Conservation (phyloP, 1,139 yeast species). For the Zygosaccharomyces sapae region DNA sequence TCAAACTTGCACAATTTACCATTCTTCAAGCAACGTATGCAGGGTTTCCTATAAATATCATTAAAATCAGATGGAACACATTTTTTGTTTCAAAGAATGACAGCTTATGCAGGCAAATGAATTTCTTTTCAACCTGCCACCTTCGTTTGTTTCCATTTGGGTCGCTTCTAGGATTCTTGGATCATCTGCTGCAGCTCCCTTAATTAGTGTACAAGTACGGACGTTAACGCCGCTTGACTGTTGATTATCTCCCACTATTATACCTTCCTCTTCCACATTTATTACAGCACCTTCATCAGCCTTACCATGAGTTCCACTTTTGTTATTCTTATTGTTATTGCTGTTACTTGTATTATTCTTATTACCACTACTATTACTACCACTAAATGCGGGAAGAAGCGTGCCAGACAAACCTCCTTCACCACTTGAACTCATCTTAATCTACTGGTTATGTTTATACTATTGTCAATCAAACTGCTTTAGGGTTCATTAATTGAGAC, state of each 20-base stretch:
- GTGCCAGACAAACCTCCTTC: slow-evolving; percentile 3
- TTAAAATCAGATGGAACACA: slow-evolving; percentile 69
- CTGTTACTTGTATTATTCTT: no score
- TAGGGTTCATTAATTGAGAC: not conserved
- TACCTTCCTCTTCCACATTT: not conserved
- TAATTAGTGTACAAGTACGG: slow-evolving; percentile 17
- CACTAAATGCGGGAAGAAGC: slow-evolving; percentile 5
- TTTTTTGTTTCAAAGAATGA: slow-evolving; percentile 66
- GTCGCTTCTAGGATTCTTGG: slow-evolving; percentile 25
- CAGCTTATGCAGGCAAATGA: slow-evolving; percentile 75
- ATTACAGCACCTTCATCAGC: not conserved
- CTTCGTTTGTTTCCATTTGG: slow-evolving; percentile 21
- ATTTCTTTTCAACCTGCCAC: slow-evolving; percentile 30
- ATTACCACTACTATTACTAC: not conserved
- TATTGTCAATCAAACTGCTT: not conserved
- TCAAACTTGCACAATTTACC: slow-evolving; percentile 66
- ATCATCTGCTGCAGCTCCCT: slow-evolving; percentile 29
- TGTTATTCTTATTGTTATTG: not conserved
- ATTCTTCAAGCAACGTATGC: slow-evolving; percentile 67
- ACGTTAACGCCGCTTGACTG: slow-evolving; percentile 6
- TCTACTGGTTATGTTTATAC: not conserved
- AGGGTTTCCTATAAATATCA: slow-evolving; percentile 56
- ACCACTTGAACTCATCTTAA: slow-evolving; percentile 5
- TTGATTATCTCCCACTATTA: not conserved
- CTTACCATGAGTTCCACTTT: not conserved